A percentile compares a stretch with the other conserved stretches of the same genome.
Conservation (phyloP, 2,329 filamentous ascomycete genomes). For the Shiraia bambusicola region DNA sequence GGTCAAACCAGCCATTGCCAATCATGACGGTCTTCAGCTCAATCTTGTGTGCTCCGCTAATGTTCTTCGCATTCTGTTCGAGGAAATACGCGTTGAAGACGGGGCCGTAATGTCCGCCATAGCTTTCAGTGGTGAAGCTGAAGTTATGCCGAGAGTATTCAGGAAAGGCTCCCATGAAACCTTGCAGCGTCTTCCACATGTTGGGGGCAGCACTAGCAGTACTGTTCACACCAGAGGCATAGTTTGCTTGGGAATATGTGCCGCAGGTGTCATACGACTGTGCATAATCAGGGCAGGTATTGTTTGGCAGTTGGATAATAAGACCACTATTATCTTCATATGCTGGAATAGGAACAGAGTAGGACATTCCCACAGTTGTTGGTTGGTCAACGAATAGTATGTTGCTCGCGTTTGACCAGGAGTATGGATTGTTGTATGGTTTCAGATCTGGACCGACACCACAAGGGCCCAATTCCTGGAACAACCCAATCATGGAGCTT, state of each 20-base stretch:
- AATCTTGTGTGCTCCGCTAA: slow-evolving; percentile 51
- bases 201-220: slow-evolving; percentile 57
- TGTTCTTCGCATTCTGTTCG: slow-evolving; percentile 48
- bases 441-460: slow-evolving; percentile 48
- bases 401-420: slow-evolving; percentile 65
- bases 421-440: slow-evolving; percentile 62
- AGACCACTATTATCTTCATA: slow-evolving; percentile 38
- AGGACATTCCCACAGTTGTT: slow-evolving; percentile 60
- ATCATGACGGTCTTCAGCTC: slow-evolving; percentile 55
- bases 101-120: slow-evolving; percentile 48
- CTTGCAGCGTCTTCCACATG: slow-evolving; percentile 63
- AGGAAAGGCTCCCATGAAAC: slow-evolving; percentile 63
- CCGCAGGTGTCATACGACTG: slow-evolving; percentile 50
- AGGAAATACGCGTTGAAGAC: slow-evolving; percentile 46
- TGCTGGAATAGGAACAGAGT: slow-evolving; percentile 49
- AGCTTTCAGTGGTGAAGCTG: slow-evolving; percentile 59
- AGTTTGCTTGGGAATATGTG: slow-evolving; percentile 57
- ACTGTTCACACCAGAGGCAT: slow-evolving; percentile 54
- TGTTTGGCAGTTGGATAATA: slow-evolving; percentile 50
- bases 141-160: slow-evolving; percentile 51
- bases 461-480: slow-evolving; percentile 58
- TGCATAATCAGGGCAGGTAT: slow-evolving; percentile 55
- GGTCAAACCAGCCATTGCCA: slow-evolving; percentile 62
- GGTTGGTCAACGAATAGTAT: slow-evolving; percentile 73
- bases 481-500: slow-evolving; percentile 59